A percentile compares a stretch with the other conserved stretches of the same genome.
Conservation (phyloP, 2,329 filamentous ascomycete species). For the Neonectria faginata region DNA sequence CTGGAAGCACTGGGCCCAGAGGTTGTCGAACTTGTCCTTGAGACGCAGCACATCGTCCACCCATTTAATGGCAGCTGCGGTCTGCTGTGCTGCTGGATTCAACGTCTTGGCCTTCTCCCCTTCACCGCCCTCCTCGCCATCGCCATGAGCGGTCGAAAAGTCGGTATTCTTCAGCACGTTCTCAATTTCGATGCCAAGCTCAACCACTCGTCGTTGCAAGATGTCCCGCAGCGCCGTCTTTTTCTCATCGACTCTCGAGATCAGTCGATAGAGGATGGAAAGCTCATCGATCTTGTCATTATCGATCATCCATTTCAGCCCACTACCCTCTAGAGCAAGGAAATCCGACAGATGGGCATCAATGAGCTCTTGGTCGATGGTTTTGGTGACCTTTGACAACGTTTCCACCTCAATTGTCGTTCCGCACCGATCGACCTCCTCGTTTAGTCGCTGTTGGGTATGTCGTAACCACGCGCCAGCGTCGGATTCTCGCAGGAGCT, state of each 20-base stretch:
- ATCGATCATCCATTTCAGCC: slow-evolving; percentile 89
- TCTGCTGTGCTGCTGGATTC: slow-evolving; percentile 77
- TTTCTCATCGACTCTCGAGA: slow-evolving; percentile 79
- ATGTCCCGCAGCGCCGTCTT: slow-evolving; percentile 77
- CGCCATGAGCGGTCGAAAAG: slow-evolving; percentile 57
- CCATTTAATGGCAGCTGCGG: slow-evolving; percentile 90
- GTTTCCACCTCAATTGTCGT: slow-evolving; percentile 83
- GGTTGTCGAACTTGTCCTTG: slow-evolving; percentile 88
- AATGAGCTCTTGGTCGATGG: slow-evolving; percentile 87
- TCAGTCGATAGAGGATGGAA: slow-evolving; percentile 82
- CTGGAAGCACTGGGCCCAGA: slow-evolving; percentile 80
- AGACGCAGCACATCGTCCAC: slow-evolving; percentile 88
- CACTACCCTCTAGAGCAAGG: slow-evolving; percentile 84
- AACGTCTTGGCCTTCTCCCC: slow-evolving; percentile 52
- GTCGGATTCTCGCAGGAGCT: slow-evolving; percentile 80
- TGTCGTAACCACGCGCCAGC: slow-evolving; percentile 85
- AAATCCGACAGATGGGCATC: slow-evolving; percentile 82
- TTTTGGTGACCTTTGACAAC: slow-evolving; percentile 75
- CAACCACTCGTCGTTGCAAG: slow-evolving; percentile 79
- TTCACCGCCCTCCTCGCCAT: slow-evolving; percentile 62
- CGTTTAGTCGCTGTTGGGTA: slow-evolving; percentile 77
- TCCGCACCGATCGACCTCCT: slow-evolving; percentile 85
- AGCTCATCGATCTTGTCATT: slow-evolving; percentile 86
- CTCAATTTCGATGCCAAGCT: slow-evolving; percentile 87
- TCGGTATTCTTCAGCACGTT: slow-evolving; percentile 68